Conservation (phyloP, 345 rosid genomes). For the Eucalyptus polyanthemos region DNA sequence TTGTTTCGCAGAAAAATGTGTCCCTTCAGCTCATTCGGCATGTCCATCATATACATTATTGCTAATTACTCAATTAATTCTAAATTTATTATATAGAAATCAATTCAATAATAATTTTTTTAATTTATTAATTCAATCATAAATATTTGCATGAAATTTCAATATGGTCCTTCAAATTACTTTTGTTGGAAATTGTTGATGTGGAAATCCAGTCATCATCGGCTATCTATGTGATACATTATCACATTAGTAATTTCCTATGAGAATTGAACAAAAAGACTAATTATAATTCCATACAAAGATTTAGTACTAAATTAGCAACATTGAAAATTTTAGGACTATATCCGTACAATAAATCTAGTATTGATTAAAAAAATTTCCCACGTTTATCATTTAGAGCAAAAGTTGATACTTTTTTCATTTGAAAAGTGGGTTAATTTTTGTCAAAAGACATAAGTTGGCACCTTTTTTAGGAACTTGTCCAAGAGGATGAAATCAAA, state of each 20-base stretch:
- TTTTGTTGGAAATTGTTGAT: too few relatives aligned
- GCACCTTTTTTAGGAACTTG: neutral
- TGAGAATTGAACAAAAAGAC: fast-evolving
- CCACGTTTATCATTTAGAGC: neutral
- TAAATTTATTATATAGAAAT: neutral
- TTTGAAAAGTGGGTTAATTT: neutral
- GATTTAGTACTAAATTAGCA: too few relatives aligned
- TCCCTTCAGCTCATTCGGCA: neutral
- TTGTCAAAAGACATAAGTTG: neutral
- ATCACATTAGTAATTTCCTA: fast-evolving
- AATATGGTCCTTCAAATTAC: neutral
- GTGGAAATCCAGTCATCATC: too few relatives aligned
- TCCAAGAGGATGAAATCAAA: neutral
- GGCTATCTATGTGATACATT: too few relatives aligned
- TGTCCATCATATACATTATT: neutral
- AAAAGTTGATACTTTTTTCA: neutral
- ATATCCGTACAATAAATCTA: neutral
- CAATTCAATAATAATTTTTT: fast-evolving
- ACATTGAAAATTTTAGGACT: too few relatives aligned
- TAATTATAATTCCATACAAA: too few relatives aligned
- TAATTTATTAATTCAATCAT: neutral
- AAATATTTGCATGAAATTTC: fast-evolving
- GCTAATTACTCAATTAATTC: neutral
- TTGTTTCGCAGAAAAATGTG: neutral
- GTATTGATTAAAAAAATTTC: neutral